Conservation (phyloP, 2,329 filamentous ascomycete genomes). For the Fusarium ramigenum region DNA sequence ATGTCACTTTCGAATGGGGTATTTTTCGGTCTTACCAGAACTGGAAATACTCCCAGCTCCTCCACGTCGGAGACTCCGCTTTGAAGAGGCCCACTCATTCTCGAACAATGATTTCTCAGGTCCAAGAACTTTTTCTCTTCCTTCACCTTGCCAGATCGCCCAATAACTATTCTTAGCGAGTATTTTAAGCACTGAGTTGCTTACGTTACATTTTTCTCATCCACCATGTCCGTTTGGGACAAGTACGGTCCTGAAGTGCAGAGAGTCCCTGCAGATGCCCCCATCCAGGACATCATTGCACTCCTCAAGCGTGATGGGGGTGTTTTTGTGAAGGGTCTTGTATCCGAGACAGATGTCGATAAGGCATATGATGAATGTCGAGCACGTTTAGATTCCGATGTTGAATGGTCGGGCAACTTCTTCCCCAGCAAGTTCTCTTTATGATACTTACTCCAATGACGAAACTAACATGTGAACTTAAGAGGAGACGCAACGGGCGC, state of each 20-base stretch:
- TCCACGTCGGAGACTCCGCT: background rate
- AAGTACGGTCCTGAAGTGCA: constrained; percentile 1
- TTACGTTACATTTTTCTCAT: accelerated
- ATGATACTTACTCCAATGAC: accelerated
- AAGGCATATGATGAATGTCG: background rate
- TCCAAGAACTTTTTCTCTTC: background rate
- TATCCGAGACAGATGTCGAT: background rate
- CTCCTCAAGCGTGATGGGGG: constrained; percentile 13
- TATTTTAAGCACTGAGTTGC: background rate
- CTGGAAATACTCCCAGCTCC: background rate
- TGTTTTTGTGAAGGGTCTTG: background rate
- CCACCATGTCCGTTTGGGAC: background rate
- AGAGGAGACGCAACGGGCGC: constrained; percentile 25
- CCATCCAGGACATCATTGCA: background rate
- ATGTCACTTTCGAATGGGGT: background rate
- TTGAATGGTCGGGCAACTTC: constrained; percentile 1
- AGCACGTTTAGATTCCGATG: background rate
- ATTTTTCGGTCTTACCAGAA: background rate
- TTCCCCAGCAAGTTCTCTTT: constrained; percentile 2
- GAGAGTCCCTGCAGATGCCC: background rate
- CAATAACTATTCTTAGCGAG: background rate
- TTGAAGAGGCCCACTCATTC: background rate
- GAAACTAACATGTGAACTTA: background rate
- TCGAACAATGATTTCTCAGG: background rate
- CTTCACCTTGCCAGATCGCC: background rate